Base-by-base conservation (phyloP, 2,329 filamentous ascomycete species). In the Ophiocordyceps polyrhachis-furcata region DNA sequence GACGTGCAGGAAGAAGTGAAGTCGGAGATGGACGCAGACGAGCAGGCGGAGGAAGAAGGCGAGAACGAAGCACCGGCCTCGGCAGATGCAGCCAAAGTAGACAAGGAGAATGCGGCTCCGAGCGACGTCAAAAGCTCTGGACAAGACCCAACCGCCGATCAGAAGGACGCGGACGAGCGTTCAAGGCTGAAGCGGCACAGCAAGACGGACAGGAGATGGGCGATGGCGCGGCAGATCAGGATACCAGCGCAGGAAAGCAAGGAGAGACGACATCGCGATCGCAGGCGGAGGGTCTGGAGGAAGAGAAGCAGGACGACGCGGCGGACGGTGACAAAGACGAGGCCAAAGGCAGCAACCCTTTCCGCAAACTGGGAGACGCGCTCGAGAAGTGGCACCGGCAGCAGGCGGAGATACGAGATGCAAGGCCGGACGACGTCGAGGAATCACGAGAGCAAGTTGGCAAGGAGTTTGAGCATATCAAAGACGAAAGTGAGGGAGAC, bases 341-440 rank as follows among this genome's bases (percentile, higher is more conserved):
- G 44, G 62, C 62, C 8, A 61, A 65, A 45, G 63, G 62, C 37
- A 62, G 69, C 41, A 77, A 91, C 52, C 83, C 87, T 1, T 94
- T 95, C 70, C 91, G 91, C 65, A 93, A 94, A 56, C 74, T 98
- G 28, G 91, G 91, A 20, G 87, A 98, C 64, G 82, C 86, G 6
- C 70, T 98, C 29, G 88, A 96, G 59, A 77, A 81, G 53, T 98
- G 88, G 85, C 88, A 96, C 60, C 76, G 84, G 47, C 84, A 87
- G 56, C 84, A 93, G 55, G 76, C 76, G 42, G 82, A 94, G 49
- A 96, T 98, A 53, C 67, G 74, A 57, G 72, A 81, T 47, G 58
- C 62, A 5, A 54, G 57, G 17, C 64, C 73, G 2, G 67, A 76
- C 45, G 57, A 63, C 13, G 62, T 70, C 19, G 68, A 73, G 29